Evolutionary conservation across 73 alveolate genomes (phyloP), one percentile per base, ranked within the genome.

Genomic region (Symbiodinium natans): DNA sequence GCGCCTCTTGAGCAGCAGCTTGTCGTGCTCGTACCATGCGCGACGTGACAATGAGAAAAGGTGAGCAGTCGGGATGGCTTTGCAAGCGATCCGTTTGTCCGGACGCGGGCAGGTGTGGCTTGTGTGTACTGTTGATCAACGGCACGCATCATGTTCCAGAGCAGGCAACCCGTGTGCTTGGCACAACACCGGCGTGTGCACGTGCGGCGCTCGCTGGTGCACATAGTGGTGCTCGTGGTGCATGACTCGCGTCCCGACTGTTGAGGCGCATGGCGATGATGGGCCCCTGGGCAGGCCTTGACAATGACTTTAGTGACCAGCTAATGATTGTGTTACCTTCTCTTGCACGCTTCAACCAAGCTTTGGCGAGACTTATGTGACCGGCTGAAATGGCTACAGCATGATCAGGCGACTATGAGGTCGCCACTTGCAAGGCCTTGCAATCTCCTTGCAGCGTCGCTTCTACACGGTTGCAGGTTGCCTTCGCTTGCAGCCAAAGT

Each of bases 31-130:
- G 0, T 2, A 1, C 29, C 17, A 34, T 63, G 31, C 29, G 34
- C 7, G 31, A 7, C 34, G 39, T 56, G 29, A 13, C 59, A 46
- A 46, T 46, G 31, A 5, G 21, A 5, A 31, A 63, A 63, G 77
- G 77, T 63, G 31, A 63, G 77, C 77, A 63, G 77, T 63, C 77
- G 77, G 77, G 77, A 63, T 27, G 77, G 77, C 31, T 27, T 25
- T 15, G 77, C 77, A 27, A 63, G 36, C 77, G 77, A 63, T 63
- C 77, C 77, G 13, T 21, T 63, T 21, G 77, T 27, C 9, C 17
- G 34, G 34, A 27, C 77, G 15, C 77, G 77, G 31, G 77, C 77
- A 63, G 77, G 77, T 63, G 10, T 15, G 77, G 9, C 33, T 63
- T 27, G 13, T 27, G 29, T 9, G 6, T 46, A 15, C 77, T 63